Conservation (phyloP, 352 stramenopile genomes). For the Ophiocytium majus region DNA sequence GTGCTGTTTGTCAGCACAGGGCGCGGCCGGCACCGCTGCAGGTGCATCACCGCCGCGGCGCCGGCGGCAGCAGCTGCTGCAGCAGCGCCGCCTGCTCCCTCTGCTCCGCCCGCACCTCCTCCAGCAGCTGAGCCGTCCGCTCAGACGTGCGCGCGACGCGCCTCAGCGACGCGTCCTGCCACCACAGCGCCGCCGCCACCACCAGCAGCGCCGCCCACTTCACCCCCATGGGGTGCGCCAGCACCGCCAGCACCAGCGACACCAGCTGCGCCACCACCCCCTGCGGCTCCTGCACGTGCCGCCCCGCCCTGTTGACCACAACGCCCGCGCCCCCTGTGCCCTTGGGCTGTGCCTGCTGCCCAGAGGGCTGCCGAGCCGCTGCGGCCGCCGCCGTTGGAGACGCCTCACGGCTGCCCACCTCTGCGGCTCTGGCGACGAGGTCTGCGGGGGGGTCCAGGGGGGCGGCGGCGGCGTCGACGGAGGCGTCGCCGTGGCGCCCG, state of each 20-base stretch:
- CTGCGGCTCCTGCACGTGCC: too few species aligned
- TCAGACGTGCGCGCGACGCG: neutral
- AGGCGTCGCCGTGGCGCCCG: neutral
- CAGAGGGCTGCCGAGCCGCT: too few species aligned
- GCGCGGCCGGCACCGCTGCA: neutral
- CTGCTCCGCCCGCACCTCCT: neutral
- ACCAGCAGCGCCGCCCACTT: neutral
- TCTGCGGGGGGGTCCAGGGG: neutral
- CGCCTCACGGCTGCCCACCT: too few species aligned
- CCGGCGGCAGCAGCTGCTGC: neutral
- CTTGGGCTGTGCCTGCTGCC: neutral
- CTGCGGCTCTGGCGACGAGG: neutral
- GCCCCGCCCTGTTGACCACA: neutral
- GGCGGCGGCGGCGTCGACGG: neutral
- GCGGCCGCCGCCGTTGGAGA: too few species aligned
- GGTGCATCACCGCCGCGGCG: neutral
- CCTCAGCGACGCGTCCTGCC: neutral
- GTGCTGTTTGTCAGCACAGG: too few species aligned
- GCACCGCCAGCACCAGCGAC: neutral
- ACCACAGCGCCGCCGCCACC: neutral
- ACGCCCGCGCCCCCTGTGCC: too few species aligned
- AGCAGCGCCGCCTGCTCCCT: neutral
- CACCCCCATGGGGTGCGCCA: neutral
- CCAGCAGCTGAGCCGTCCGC: neutral
- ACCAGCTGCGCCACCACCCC: neutral